Conservation (phyloP, 2,329 filamentous ascomycete genomes). For the Scedosporium apiospermum region DNA sequence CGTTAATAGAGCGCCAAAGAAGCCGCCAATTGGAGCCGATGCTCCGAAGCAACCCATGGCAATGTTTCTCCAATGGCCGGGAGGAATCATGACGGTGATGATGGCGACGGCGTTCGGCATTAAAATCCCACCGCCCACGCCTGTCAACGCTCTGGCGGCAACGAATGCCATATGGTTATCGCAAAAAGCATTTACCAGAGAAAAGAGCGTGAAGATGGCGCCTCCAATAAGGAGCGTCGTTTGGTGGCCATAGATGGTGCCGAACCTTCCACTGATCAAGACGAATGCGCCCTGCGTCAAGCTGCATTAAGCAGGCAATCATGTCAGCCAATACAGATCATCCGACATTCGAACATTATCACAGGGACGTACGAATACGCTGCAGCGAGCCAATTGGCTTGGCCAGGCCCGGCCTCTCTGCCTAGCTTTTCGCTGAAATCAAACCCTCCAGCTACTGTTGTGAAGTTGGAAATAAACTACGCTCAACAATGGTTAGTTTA, state of each 20-base stretch:
- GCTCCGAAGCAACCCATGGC: constrained; percentile 44
- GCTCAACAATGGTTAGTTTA: background rate
- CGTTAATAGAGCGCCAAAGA: constrained; percentile 30
- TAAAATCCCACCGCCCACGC: constrained; percentile 52
- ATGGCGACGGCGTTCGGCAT: constrained; percentile 57
- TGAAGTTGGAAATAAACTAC: constrained; percentile 20
- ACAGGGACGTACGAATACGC: constrained; percentile 21
- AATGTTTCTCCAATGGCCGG: constrained; percentile 49
- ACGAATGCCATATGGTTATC: constrained; percentile 23
- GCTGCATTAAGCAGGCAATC: background rate
- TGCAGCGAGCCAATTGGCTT: constrained; percentile 29
- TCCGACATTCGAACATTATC: background rate
- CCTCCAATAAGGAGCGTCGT: constrained; percentile 42
- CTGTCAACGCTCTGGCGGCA: constrained; percentile 40
- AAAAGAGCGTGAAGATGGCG: constrained; percentile 44
- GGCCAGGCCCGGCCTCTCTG: constrained; percentile 16
- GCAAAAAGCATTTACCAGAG: constrained; percentile 12
- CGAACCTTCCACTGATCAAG: constrained; percentile 45
- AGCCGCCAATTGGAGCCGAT: constrained; percentile 34
- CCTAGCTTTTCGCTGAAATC: constrained; percentile 18
- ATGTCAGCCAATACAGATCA: background rate
- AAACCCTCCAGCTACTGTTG: constrained; percentile 20
- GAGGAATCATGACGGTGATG: constrained; percentile 46
- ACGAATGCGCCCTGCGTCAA: constrained; percentile 49
- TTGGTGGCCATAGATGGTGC: constrained; percentile 49